Percentiles rank a stretch among this genome's conserved stretches.
Evolutionary conservation across 805 yeast species (phyloP).

Genomic region (Yarrowia alimentaria): DNA sequence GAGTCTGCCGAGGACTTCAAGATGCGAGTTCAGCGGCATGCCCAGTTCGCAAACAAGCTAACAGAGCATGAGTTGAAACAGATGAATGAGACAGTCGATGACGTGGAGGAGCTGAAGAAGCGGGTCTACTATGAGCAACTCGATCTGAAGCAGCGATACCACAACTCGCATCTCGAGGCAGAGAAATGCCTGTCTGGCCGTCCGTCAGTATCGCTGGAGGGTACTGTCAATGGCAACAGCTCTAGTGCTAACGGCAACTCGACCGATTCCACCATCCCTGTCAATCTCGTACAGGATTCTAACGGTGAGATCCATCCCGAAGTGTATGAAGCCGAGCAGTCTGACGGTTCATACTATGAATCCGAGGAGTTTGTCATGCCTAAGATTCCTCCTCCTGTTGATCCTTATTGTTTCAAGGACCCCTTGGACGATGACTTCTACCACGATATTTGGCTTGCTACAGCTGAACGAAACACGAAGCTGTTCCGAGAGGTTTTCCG

Average conservation of each 20-base stretch:
- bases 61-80: constrained; percentile 55
- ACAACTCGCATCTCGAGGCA: constrained; percentile 22
- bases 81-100: constrained; percentile 40
- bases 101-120: constrained; percentile 37
- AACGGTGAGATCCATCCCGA: constrained; percentile 8
- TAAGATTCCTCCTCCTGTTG: constrained; percentile 50
- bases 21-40: constrained; percentile 42
- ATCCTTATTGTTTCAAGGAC: constrained; percentile 86
- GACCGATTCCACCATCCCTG: background rate
- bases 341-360: constrained; percentile 1
- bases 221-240: constrained; percentile 2
- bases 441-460: constrained; percentile 80
- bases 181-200: too few relatives aligned
- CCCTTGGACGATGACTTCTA: constrained; percentile 80
- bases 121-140: constrained; percentile 34
- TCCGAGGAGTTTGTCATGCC: constrained; percentile 31
- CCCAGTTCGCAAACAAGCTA: constrained; percentile 23
- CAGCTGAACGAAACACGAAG: constrained; percentile 79
- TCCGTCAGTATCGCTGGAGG: too few relatives aligned
- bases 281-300: constrained; percentile 3
- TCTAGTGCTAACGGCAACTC: too few relatives aligned
- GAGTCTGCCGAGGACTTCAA: constrained; percentile 21
- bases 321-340: background rate
- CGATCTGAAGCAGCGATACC: constrained; percentile 27
- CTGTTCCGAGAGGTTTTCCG: constrained; percentile 83